Evolutionary conservation across 345 rosid species (phyloP), one percentile per base, ranked within the genome.

Genomic region (Orychophragmus violaceus): DNA sequence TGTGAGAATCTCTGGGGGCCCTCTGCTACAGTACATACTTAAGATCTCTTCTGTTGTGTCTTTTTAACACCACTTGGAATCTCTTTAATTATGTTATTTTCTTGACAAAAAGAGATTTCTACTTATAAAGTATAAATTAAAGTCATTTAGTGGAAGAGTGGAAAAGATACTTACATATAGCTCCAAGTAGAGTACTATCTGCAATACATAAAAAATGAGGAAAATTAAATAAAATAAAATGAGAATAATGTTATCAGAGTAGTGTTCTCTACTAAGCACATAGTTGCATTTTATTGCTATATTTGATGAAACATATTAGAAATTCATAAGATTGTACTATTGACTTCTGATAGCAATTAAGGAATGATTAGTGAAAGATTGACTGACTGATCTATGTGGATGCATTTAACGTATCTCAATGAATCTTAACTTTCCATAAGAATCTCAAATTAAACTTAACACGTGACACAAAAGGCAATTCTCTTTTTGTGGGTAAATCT

Each of bases 111-210:
- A 6, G 37, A 28, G 36, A 19, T 58, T 49, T 8, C 2, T 25
- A 24, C 14, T 59, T 4, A 21, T 27, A 11, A 48, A 37, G 3
- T 16, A 11, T 22, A 14, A 45, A 45, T 1, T 17, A 28, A 33
- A 46, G 51, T 28, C 10, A 49, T 19, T 28, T 28, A 16, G 5
- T 63, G 51, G 52, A 71, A 6, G 29, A 64, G 17, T 58, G 62
- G 25, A 73, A 41, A 36, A 51, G 39, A 70, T 69, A 87, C 97
- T 90, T 90, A 94, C 99, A 76, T 90, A 94, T 74, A 94, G 77
- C 78, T 94, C 99, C 79, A 63, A 77, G 25, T 94, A 94, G 23
- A 94, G 70, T 74, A 88, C 76, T 60, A 94, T 83, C 97, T 94
- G 99, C 87, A 79, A 56, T 52, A 56, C 11, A 51, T 33, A 64